These are phyloP conservation scores for Leccinum cinnamomeum DNA, from an alignment of 1,284 basidiomycete species.

Conservation along the genomic window DNA sequence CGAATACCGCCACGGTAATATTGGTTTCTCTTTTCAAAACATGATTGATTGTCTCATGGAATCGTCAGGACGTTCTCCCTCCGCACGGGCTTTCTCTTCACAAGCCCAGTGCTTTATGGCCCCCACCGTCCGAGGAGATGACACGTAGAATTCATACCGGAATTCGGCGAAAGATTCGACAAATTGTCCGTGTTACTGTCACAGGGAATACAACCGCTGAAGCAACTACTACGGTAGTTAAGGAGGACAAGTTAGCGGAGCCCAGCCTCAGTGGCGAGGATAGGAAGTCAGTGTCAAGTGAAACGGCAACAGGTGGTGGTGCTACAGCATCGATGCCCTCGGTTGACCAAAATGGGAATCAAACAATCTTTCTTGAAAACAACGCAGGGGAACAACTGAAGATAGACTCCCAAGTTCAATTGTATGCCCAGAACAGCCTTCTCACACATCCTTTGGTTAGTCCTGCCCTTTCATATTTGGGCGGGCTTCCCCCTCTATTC, in stretches of 20 bases:
- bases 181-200: constrained; percentile 46
- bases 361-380: constrained; percentile 46
- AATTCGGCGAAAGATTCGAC: constrained; percentile 62
- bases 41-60: neutral
- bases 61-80: constrained; percentile 69
- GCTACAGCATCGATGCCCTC: constrained; percentile 46
- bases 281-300: constrained; percentile 13
- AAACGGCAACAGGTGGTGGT: constrained; percentile 45
- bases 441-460: constrained; percentile 86
- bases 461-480: constrained; percentile 81
- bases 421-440: constrained; percentile 87
- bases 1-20: constrained; percentile 80
- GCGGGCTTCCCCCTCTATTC: constrained; percentile 86
- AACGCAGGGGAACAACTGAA: constrained; percentile 51
- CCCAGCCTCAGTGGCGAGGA: constrained; percentile 20
- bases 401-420: constrained; percentile 77
- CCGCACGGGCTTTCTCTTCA: constrained; percentile 61
- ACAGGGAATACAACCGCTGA: constrained; percentile 13
- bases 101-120: constrained; percentile 91
- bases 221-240: constrained; percentile 3
- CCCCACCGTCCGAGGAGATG: constrained; percentile 79
- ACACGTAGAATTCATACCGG: constrained; percentile 61
- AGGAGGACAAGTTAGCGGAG: constrained; percentile 26
- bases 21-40: neutral
- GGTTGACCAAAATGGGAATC: constrained; percentile 35